These are phyloP conservation scores for Stephania japonica DNA, from an alignment of 164 flowering plant genomes.

Conservation along the genomic window DNA sequence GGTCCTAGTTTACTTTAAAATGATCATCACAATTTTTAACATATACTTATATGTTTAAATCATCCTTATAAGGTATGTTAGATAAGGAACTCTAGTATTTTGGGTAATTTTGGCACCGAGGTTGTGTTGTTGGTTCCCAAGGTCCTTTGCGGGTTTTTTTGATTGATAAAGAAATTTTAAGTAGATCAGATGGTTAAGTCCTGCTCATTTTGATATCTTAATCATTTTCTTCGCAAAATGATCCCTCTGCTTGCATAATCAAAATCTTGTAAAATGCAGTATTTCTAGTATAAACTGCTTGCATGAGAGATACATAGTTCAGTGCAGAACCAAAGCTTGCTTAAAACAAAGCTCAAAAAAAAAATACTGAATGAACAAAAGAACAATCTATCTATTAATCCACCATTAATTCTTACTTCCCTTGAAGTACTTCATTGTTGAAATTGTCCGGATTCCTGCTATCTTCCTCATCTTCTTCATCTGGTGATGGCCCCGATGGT, in stretches of 20 bases:
- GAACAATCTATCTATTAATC: background rate
- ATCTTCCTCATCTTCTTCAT: constrained; percentile 60
- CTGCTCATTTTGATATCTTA: background rate
- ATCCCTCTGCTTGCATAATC: background rate
- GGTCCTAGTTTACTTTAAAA: no score
- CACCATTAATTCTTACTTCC: constrained; percentile 2
- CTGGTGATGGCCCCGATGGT: constrained; percentile 26
- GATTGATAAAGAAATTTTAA: background rate
- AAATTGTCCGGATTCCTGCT: constrained; percentile 28
- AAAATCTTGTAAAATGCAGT: background rate
- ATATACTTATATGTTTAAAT: no score
- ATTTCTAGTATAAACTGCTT: background rate
- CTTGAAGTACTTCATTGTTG: constrained; percentile 27
- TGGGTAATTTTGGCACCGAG: background rate
- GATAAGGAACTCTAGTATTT: no score
- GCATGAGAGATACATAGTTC: background rate
- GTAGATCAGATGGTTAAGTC: background rate
- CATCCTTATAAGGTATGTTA: no score
- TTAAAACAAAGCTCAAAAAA: background rate
- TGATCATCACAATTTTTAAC: background rate
- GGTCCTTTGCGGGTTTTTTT: background rate
- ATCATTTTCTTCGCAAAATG: background rate
- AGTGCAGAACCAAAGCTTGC: background rate
- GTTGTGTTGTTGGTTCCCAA: background rate
- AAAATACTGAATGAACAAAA: background rate